Base-by-base conservation (phyloP, 768 basidiomycete species). In the Rhizopogon sp. region DNA sequence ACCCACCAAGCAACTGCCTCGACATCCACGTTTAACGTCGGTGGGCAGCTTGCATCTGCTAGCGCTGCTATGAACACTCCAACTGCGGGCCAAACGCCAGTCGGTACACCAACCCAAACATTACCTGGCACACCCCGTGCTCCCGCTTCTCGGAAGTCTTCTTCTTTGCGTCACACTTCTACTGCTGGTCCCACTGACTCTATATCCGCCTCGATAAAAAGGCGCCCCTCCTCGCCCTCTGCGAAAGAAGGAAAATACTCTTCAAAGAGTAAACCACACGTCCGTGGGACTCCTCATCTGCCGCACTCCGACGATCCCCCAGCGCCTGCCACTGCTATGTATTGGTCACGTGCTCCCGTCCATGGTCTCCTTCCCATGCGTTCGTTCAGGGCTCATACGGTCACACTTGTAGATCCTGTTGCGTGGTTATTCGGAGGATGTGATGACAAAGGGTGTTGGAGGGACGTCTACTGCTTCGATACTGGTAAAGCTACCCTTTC, bases 351-450 rank as follows among this genome's bases (percentile, higher is more conserved):
- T 52, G 91, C 91, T 0, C 89, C 91, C 0, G 86, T 89, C 17
- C 87, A 85, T 67, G 91, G 91, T 0, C 54, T 72, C 0, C 58
- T 90, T 33, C 89, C 90, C 2, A 79, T 74, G 61, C 78, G 81
- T 51, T 80, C 79, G 9, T 81, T 94, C 74, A 81, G 93, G 4
- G 89, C 91, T 2, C 93, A 94, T 66, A 90, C 81, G 5, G 87
- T 88, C 42, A 95, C 89, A 1, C 73, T 95, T 44, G 85, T 94
- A 17, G 93, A 94, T 56, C 80, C 84, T 43, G 75, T 82, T 33
- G 89, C 87, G 0, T 98, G 93, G 91, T 63, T 95, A 29, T 87
- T 95, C 61, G 93, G 93, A 8, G 94, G 93, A 2, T 92, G 90
- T 58, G 93, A 95, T 58, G 89, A 89, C 56, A 81, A 80, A 62